phyloP scores from a whole-genome alignment of 495 filamentous ascomycete genomes.

The Penicillium argentinense region DNA sequence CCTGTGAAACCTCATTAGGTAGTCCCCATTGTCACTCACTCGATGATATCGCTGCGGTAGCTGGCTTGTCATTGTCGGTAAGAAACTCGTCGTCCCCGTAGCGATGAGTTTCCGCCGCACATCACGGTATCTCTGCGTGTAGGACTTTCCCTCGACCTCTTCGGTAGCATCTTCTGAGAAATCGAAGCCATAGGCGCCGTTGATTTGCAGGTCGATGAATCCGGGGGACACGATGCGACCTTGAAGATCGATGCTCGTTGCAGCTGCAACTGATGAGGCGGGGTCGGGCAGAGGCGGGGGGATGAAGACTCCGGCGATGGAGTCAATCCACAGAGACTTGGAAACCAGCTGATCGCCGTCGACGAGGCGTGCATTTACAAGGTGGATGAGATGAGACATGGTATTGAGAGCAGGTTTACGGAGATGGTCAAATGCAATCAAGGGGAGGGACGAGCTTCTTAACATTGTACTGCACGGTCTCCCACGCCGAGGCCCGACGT shows the following conservation, averaged over 20 bases:
- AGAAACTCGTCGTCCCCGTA: conserved; percentile 67
- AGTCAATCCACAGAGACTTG: conserved; percentile 65
- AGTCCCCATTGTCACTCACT: conserved; percentile 7
- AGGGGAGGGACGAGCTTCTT: not conserved
- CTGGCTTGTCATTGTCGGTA: conserved; percentile 53
- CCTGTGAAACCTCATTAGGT: not conserved
- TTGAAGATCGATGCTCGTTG: conserved; percentile 52
- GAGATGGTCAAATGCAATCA: too few relatives aligned
- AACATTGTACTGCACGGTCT: not conserved
- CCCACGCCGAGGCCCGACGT: conserved; percentile 4
- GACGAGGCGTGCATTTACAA: conserved; percentile 65
- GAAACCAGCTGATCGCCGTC: conserved; percentile 53
- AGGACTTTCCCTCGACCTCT: conserved; percentile 50
- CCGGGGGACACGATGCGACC: conserved; percentile 67
- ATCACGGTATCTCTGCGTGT: conserved; percentile 53
- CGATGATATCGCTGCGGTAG: conserved; percentile 24
- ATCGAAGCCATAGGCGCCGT: conserved; percentile 73
- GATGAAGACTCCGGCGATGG: conserved; percentile 62
- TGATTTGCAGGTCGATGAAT: conserved; percentile 72
- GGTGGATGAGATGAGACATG: conserved; percentile 53
- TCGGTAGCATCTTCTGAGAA: conserved; percentile 50
- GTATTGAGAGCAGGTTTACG: conserved; percentile 22
- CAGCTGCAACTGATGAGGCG: conserved; percentile 19
- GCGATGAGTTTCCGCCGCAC: conserved; percentile 58
- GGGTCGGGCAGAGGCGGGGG: conserved; percentile 52